Base-by-base conservation (phyloP, 202 grass and related monocot species). In the Musa balbisiana region DNA sequence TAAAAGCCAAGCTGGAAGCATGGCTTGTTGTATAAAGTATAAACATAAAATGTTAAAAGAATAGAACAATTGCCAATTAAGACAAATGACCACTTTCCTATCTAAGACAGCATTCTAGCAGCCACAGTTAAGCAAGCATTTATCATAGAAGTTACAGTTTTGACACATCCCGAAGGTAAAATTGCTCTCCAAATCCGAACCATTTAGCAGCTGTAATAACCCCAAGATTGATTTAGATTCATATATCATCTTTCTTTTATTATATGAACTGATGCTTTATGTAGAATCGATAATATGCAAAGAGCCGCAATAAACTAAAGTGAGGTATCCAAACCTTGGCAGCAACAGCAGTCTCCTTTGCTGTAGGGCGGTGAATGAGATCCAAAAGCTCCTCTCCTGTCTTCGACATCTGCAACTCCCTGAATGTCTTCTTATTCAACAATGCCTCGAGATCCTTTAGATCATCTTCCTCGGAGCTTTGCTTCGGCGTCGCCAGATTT, bases 361-460 rank as follows among this genome's bases (percentile, higher is more conserved):
- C 95, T 0, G 95, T 99, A 51, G 95, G 95, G 13, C 95, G 73
- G 83, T 99, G 95, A 82, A 99, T 99, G 55, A 99, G 91, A 89
- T 99, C 95, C 80, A 99, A 83, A 81, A 99, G 89, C 78, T 99
- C 95, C 85, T 99, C 95, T 71, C 95, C 95, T 16, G 95, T 99
- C 86, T 92, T 99, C 1, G 85, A 88, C 74, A 94, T 89, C 83
- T 94, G 91, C 80, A 87, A 90, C 83, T 99, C 95, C 79, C 59
- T 99, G 68, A 93, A 99, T 29, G 91, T 87, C 78, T 94, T 99
- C 80, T 90, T 94, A 73, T 88, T 99, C 51, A 99, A 79, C 75
- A 99, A 80, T 75, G 81, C 64, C 65, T 94, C 95, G 3, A 99
- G 83, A 77, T 99, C 95, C 83, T 99, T 99, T 12, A 99, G 66